A percentile compares a stretch with the other conserved stretches of the same genome.
Conservation (phyloP, 345 rosid species). For the Citrus australasica region DNA sequence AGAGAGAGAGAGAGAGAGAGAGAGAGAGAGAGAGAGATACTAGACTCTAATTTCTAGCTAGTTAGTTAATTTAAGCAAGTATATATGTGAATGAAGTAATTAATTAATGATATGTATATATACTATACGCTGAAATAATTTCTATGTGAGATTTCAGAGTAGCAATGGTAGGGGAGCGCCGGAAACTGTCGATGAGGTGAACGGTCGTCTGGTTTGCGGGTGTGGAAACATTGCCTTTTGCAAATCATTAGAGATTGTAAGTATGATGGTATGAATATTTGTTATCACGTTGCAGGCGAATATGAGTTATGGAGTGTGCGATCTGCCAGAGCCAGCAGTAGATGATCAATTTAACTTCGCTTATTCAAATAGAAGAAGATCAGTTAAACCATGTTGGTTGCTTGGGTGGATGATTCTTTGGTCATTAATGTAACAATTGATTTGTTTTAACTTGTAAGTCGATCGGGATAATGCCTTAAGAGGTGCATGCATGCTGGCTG, state of each 20-base stretch:
- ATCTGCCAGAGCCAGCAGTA: conserved; percentile 26
- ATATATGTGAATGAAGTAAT: neutral
- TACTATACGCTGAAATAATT: neutral
- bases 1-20: too few species aligned
- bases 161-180: conserved; percentile 93
- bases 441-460: neutral
- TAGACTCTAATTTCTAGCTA: too few species aligned
- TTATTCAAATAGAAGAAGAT: conserved; percentile 1
- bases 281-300: conserved; percentile 37
- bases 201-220: conserved; percentile 77
- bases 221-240: conserved; percentile 58
- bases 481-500: neutral
- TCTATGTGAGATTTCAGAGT: conserved; percentile 39
- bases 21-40: too few species aligned
- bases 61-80: neutral
- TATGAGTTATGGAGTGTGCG: conserved; percentile 42
- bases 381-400: conserved; percentile 14
- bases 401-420: conserved; percentile 15
- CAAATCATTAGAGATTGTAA: conserved; percentile 20
- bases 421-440: neutral
- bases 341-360: conserved; percentile 32
- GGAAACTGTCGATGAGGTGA: conserved; percentile 58
- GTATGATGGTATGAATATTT: neutral
- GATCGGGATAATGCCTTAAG: neutral
- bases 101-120: too few species aligned